These are phyloP conservation scores for Debaryomyces sp. DNA, from an alignment of 1,139 yeast species.

Conservation along the genomic window DNA sequence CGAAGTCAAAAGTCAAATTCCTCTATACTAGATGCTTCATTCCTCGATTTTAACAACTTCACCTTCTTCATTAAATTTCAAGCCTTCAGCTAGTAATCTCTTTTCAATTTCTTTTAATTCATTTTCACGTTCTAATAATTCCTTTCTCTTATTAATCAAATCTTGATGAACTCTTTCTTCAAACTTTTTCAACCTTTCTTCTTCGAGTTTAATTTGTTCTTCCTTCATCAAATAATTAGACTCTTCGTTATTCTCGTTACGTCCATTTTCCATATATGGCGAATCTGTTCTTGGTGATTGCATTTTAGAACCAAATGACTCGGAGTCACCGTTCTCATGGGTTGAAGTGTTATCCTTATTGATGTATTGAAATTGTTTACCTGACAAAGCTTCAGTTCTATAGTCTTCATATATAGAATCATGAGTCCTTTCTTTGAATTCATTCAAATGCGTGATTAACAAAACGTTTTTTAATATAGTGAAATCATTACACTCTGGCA, in stretches of 20 bases:
- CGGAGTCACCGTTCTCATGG: slow-evolving; percentile 5
- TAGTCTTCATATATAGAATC: slow-evolving; percentile 68
- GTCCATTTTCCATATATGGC: slow-evolving; percentile 1
- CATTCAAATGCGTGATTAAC: slow-evolving; percentile 78
- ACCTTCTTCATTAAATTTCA: slow-evolving; percentile 45
- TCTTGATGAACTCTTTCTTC: slow-evolving; percentile 92
- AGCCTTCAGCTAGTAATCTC: slow-evolving; percentile 63
- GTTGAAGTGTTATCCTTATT: slow-evolving; percentile 18
- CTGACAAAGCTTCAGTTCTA: slow-evolving; percentile 66
- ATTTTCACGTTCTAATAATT: slow-evolving; percentile 82
- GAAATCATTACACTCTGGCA: slow-evolving; percentile 63
- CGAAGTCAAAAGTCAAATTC: neutral
- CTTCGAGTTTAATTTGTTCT: slow-evolving; percentile 79
- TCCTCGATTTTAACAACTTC: slow-evolving; percentile 38
- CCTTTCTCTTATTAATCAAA: slow-evolving; percentile 79
- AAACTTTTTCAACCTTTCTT: slow-evolving; percentile 74
- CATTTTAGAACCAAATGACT: slow-evolving; percentile 6
- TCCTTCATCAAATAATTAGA: slow-evolving; percentile 64
- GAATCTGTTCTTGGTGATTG: slow-evolving; percentile 7
- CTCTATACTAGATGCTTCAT: slow-evolving; percentile 5
- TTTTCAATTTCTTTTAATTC: slow-evolving; percentile 85
- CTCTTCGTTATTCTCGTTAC: slow-evolving; percentile 30
- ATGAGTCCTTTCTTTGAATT: slow-evolving; percentile 71
- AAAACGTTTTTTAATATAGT: slow-evolving; percentile 65
- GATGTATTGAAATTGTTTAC: slow-evolving; percentile 48